Percentiles rank a stretch among this genome's conserved stretches.
These are phyloP conservation scores for Eremomyces bilateralis DNA, from an alignment of 495 filamentous ascomycete species.

Conservation along the genomic window DNA sequence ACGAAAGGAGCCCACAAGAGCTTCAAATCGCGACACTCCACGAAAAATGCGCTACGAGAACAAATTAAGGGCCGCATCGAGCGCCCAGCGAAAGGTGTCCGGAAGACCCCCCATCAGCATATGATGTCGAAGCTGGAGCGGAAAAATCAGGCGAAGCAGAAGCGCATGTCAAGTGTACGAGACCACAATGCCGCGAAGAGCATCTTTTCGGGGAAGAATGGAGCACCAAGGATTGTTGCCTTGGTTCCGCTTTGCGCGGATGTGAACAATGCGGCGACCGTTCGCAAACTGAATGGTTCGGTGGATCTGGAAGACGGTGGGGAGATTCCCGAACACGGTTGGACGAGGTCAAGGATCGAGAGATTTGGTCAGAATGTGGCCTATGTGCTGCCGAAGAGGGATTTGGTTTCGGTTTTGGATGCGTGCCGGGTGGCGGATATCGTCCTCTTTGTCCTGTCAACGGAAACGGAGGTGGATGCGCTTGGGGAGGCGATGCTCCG, in stretches of 20 bases:
- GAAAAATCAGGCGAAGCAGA: constrained; percentile 78
- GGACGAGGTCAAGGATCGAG: constrained; percentile 47
- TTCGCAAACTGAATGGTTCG: constrained; percentile 49
- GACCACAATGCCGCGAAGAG: constrained; percentile 53
- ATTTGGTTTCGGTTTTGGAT: constrained; percentile 56
- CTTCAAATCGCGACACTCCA: constrained; percentile 78
- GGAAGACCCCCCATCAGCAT: constrained; percentile 85
- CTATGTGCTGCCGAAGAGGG: constrained; percentile 50
- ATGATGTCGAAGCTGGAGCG: constrained; percentile 93
- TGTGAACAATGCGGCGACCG: constrained; percentile 40
- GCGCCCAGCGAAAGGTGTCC: constrained; percentile 29
- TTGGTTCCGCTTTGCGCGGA: constrained; percentile 64
- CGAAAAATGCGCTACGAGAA: constrained; percentile 67
- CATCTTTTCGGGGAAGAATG: constrained; percentile 65
- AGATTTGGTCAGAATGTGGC: constrained; percentile 82
- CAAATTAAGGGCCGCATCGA: constrained; percentile 55
- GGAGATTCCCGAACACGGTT: constrained; percentile 36
- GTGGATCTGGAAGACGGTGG: constrained; percentile 40
- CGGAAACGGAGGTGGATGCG: constrained; percentile 60
- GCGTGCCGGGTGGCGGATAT: constrained; percentile 79
- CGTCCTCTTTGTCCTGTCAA: constrained; percentile 61
- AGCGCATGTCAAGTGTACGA: constrained; percentile 54
- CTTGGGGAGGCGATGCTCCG: constrained; percentile 62
- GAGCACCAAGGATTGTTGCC: constrained; percentile 78
- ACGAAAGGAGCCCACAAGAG: constrained; percentile 69